These are phyloP conservation scores for Ochromonas danica DNA, from an alignment of 108 stramenopile species.

Conservation along the genomic window DNA sequence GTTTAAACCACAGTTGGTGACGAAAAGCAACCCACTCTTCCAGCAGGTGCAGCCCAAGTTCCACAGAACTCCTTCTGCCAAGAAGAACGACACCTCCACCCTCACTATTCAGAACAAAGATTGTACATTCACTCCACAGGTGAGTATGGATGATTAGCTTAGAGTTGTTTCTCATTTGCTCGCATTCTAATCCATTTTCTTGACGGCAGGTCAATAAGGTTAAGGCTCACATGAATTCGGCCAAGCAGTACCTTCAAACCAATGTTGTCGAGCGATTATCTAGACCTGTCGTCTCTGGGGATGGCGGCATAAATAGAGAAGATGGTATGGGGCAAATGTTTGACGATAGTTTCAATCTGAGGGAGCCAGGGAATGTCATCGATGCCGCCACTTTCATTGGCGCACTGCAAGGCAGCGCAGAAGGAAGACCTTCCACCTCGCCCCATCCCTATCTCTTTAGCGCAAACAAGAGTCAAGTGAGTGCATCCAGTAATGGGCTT, in stretches of 20 bases:
- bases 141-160: slow-evolving; percentile 45
- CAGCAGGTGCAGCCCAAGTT: slow-evolving; percentile 10
- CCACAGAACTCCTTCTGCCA: not conserved
- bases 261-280: slow-evolving; percentile 49
- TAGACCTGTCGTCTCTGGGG: not conserved
- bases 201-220: slow-evolving; percentile 3
- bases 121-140: slow-evolving; percentile 58
- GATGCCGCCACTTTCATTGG: slow-evolving; percentile 30
- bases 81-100: not conserved
- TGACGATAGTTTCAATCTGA: slow-evolving; percentile 7
- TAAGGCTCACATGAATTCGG: slow-evolving; percentile 46
- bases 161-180: no score
- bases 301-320: not conserved
- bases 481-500: no score
- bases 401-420: not conserved
- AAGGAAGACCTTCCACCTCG: not conserved
- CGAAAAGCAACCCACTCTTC: not conserved
- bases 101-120: slow-evolving; percentile 25
- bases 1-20: slow-evolving; percentile 47
- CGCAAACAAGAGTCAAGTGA: not conserved
- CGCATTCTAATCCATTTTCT: no score
- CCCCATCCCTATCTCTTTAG: no score
- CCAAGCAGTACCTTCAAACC: slow-evolving; percentile 45
- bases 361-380: not conserved
- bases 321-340: no score